Evolutionary conservation across 148 eudicot genomes (phyloP).

Genomic region (Dianthus caryophyllus): DNA sequence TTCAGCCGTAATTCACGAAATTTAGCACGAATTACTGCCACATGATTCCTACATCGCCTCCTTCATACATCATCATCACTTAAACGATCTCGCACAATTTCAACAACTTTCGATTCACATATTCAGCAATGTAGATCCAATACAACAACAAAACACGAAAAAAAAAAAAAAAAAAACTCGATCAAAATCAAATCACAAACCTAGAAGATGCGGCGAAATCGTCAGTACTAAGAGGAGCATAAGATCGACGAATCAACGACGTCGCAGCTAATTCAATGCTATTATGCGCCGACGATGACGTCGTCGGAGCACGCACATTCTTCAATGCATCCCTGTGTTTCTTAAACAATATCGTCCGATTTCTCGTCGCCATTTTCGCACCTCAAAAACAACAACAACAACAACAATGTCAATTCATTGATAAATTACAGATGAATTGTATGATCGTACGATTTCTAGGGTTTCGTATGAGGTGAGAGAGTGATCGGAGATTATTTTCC

Average conservation of each 20-base stretch:
- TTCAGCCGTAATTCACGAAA: slow-evolving; percentile 1
- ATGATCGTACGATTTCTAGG: background rate
- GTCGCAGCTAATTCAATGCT: slow-evolving; percentile 58
- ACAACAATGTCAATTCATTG: background rate
- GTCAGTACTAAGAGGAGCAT: slow-evolving; percentile 41
- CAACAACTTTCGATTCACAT: background rate
- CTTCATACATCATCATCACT: background rate
- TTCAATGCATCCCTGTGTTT: slow-evolving; percentile 80
- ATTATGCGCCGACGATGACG: background rate
- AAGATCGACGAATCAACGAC: slow-evolving; percentile 52
- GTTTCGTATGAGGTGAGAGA: no score
- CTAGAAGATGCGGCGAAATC: slow-evolving; percentile 32
- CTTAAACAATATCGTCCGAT: slow-evolving; percentile 57
- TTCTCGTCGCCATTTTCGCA: slow-evolving; percentile 67
- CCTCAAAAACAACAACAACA: background rate
- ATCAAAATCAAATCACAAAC: background rate
- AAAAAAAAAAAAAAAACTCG: background rate
- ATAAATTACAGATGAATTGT: no score
- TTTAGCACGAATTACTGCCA: background rate
- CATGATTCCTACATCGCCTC: background rate
- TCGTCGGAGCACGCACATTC: slow-evolving; percentile 53
- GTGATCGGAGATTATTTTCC: no score
- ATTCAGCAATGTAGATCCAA: slow-evolving; percentile 3
- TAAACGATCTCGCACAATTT: background rate
- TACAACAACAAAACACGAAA: background rate